Conservation (phyloP, 306 rosid genomes). For the Malus domestica region DNA sequence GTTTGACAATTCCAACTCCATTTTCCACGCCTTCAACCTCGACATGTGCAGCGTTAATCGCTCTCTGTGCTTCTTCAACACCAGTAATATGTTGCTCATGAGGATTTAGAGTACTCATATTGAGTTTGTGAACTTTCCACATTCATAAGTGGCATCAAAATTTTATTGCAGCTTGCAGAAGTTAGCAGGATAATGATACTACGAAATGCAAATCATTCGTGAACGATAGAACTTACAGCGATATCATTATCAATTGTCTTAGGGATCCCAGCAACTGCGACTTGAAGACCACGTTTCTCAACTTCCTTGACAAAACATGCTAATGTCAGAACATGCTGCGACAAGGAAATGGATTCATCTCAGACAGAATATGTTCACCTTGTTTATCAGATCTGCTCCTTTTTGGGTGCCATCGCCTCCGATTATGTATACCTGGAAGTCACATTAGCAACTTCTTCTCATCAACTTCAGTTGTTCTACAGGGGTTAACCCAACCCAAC, state of each 20-base stretch:
- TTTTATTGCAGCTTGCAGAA: neutral
- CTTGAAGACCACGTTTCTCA: constrained; percentile 82
- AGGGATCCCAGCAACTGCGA: constrained; percentile 93
- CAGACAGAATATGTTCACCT: constrained; percentile 43
- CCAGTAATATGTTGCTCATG: constrained; percentile 30
- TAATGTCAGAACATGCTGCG: constrained; percentile 11
- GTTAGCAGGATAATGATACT: neutral
- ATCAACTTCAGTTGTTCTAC: neutral
- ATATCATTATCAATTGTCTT: constrained; percentile 94
- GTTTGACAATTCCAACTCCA: constrained; percentile 87
- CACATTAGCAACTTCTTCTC: constrained; percentile 13
- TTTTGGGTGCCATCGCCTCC: constrained; percentile 97
- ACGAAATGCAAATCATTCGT: neutral
- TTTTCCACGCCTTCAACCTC: constrained; percentile 92
- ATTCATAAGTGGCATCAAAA: neutral
- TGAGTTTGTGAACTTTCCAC: neutral
- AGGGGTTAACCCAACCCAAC: neutral
- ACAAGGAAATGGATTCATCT: constrained; percentile 15
- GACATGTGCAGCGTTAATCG: constrained; percentile 90
- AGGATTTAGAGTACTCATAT: neutral
- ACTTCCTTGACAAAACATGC: constrained; percentile 67
- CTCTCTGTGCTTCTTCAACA: constrained; percentile 98
- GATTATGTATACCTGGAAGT: constrained; percentile 70
- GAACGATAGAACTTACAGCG: constrained; percentile 54
- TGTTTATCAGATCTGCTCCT: constrained; percentile 76